Percentiles rank a stretch among this genome's conserved stretches.
Conservation (phyloP, 345 rosid genomes). For the Boechera retrofracta region DNA sequence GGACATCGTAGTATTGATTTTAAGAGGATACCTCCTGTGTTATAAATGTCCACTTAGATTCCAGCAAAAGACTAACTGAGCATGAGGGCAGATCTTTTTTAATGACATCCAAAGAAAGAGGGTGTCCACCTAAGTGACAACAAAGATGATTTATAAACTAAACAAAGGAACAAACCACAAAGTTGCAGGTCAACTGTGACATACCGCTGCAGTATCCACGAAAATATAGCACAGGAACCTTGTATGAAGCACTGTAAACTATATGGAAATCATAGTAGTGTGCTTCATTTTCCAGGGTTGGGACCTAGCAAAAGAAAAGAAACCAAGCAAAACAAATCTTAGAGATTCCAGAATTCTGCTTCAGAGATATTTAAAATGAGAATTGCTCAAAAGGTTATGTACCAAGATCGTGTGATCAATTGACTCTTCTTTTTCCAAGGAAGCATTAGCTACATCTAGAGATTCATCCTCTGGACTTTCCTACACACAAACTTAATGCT, state of each 20-base stretch:
- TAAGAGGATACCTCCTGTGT: constrained; percentile 69
- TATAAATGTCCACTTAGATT: constrained; percentile 87
- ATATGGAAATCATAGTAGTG: constrained; percentile 80
- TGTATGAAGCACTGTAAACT: constrained; percentile 69
- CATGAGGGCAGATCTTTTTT: constrained; percentile 70
- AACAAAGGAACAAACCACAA: constrained; percentile 1
- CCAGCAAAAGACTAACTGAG: constrained; percentile 60
- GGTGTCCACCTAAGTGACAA: constrained; percentile 61
- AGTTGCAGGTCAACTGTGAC: constrained; percentile 12
- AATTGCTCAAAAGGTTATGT: constrained; percentile 10
- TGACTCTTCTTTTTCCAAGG: constrained; percentile 45
- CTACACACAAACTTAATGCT: constrained; percentile 24
- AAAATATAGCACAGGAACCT: constrained; percentile 82
- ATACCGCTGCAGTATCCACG: constrained; percentile 70
- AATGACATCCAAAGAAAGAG: constrained; percentile 63
- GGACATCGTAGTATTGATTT: neutral
- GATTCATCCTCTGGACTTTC: constrained; percentile 36
- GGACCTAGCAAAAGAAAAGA: constrained; percentile 47
- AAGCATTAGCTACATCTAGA: constrained; percentile 41
- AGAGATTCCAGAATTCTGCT: constrained; percentile 15
- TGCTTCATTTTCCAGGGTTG: constrained; percentile 46
- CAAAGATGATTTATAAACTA: constrained; percentile 13
- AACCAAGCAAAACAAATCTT: neutral
- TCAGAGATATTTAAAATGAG: neutral
- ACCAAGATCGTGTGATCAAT: constrained; percentile 71